Conservation (phyloP, 129 eudicot species). For the Saussurea involucrata region DNA sequence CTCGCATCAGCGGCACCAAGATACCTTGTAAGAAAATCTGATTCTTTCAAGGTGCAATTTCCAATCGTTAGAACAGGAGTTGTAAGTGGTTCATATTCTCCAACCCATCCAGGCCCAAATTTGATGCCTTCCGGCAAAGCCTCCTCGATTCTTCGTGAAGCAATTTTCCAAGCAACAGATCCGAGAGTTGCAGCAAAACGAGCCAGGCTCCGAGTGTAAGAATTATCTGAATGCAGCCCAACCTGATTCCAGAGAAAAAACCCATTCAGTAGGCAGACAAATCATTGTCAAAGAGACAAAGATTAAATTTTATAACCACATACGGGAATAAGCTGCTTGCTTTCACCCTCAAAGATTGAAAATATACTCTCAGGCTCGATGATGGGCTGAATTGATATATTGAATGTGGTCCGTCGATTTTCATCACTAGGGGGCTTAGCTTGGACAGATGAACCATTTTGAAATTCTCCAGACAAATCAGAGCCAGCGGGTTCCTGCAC, state of each 20-base stretch:
- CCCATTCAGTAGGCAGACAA: neutral
- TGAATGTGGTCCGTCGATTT: slow-evolving; percentile 74
- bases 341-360: slow-evolving; percentile 77
- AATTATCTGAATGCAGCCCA: slow-evolving; percentile 76
- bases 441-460: slow-evolving; percentile 33
- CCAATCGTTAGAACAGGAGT: slow-evolving; percentile 56
- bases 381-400: slow-evolving; percentile 40
- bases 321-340: slow-evolving; percentile 89
- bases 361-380: slow-evolving; percentile 53
- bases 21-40: slow-evolving; percentile 33
- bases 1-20: neutral
- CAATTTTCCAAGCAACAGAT: slow-evolving; percentile 85
- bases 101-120: slow-evolving; percentile 97
- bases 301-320: slow-evolving; percentile 10
- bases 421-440: slow-evolving; percentile 57
- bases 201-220: slow-evolving; percentile 89
- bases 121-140: slow-evolving; percentile 74
- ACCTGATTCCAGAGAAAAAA: slow-evolving; percentile 49
- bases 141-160: slow-evolving; percentile 83
- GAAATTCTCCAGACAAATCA: slow-evolving; percentile 42
- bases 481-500: slow-evolving; percentile 61
- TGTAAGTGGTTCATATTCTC: slow-evolving; percentile 93
- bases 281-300: neutral
- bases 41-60: slow-evolving; percentile 40
- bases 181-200: slow-evolving; percentile 95